These are phyloP conservation scores for Candida sanyaensis DNA, from an alignment of 1,139 yeast species.

Conservation along the genomic window DNA sequence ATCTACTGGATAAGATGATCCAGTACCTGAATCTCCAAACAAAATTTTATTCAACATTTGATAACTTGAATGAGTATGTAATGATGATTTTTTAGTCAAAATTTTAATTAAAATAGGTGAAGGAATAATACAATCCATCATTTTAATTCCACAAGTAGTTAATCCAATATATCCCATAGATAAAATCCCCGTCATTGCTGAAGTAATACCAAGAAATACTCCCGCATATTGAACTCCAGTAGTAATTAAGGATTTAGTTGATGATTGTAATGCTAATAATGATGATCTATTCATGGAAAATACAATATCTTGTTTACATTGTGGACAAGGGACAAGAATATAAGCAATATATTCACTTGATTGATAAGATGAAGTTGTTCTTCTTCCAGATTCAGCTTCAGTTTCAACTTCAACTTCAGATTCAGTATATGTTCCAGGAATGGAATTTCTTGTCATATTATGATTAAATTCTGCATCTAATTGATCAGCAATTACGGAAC, in stretches of 20 bases:
- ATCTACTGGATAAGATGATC: constrained; percentile 22
- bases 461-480: neutral
- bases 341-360: constrained; percentile 16
- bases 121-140: constrained; percentile 42
- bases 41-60: constrained; percentile 20
- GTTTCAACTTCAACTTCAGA: neutral
- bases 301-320: constrained; percentile 40
- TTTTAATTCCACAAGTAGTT: constrained; percentile 42
- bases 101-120: constrained; percentile 33
- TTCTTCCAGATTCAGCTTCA: neutral
- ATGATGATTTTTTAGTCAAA: constrained; percentile 20
- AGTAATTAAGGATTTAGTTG: constrained; percentile 22
- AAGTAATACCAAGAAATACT: constrained; percentile 37
- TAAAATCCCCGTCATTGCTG: constrained; percentile 44
- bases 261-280: constrained; percentile 24
- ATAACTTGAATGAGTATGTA: constrained; percentile 10
- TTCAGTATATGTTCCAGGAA: neutral
- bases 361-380: neutral
- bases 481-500: constrained; percentile 1
- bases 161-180: constrained; percentile 46
- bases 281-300: constrained; percentile 36
- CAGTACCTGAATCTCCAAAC: constrained; percentile 17
- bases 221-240: constrained; percentile 33
- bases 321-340: constrained; percentile 43
- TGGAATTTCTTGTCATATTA: neutral